Base-by-base conservation (phyloP, 176 grass and related monocot genomes). In the Elymus sibiricus region DNA sequence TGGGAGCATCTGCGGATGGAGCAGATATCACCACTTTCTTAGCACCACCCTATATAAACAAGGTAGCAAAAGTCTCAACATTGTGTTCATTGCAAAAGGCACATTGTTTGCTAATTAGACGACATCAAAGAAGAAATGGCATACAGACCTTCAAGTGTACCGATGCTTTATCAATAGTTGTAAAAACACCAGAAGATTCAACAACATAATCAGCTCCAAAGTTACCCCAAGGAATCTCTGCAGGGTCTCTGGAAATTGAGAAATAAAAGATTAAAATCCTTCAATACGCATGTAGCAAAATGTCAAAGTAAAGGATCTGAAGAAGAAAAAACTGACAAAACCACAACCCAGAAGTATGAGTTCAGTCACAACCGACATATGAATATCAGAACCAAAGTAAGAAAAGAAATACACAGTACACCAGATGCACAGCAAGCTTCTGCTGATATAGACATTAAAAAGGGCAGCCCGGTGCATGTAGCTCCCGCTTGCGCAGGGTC, bases 11-110 rank as follows among this genome's bases (percentile, higher is more conserved):
- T 84, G 81, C 94, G 61, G 96, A 95, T 62, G 96, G 96, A 70
- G 96, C 96, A 81, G 93, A 98, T 92, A 98, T 98, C 56, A 98
- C 92, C 32, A 98, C 96, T 91, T 98, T 98, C 81, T 98, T 98
- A 28, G 96, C 96, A 26, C 96, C 96, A 64, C 93, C 96, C 96
- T 98, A 77, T 98, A 77, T 6, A 86, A 81, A 80, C 27, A 84
- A 43, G 64, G 44, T 46, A 88, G 49, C 28, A 84, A 82, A 80
- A 75, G 67, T 17, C 19, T 91, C 47, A 84, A 8, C 37, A 76
- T 63, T 62, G 67, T 55, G 24, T 85, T 59, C 31, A 12, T 63
- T 62, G 24, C 8, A 39, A 87, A 85, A 70, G 9, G 21, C 13
- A 16, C 64, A 27, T 10, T 22, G 10, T 19, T 80, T 16, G 17